Percentiles rank a stretch among this genome's conserved stretches.
These are phyloP conservation scores for Alternaria sp. DNA, from an alignment of 2,329 filamentous ascomycete species.

Conservation along the genomic window DNA sequence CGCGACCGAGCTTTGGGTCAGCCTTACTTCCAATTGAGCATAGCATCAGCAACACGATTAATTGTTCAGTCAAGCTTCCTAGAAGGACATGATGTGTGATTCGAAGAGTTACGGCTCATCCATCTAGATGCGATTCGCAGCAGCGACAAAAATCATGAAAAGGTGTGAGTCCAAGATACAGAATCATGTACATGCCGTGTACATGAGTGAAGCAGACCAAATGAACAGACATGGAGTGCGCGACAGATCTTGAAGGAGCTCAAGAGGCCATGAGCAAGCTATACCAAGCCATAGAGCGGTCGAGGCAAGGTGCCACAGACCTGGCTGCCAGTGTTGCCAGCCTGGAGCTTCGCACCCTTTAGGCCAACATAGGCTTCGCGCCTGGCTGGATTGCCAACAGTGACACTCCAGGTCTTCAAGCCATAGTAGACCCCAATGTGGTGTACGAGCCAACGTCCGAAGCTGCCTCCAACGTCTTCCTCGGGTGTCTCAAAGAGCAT, in stretches of 20 bases:
- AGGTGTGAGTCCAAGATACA: neutral
- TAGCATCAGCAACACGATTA: neutral
- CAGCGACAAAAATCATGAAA: neutral
- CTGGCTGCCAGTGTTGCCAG: slow-evolving; percentile 13
- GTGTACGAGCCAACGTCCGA: slow-evolving; percentile 93
- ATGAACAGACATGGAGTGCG: neutral
- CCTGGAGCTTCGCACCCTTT: slow-evolving; percentile 54
- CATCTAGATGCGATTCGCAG: neutral
- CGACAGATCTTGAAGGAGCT: neutral
- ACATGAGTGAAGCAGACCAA: neutral
- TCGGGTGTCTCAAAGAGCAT: slow-evolving; percentile 82
- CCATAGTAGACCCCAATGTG: slow-evolving; percentile 93
- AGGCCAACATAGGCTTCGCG: slow-evolving; percentile 85
- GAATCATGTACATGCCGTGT: neutral
- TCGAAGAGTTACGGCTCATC: neutral
- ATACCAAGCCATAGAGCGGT: slow-evolving; percentile 47
- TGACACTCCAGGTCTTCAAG: slow-evolving; percentile 80
- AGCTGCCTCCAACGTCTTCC: slow-evolving; percentile 77
- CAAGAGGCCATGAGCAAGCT: neutral
- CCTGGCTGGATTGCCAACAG: slow-evolving; percentile 71
- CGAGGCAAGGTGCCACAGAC: slow-evolving; percentile 39
- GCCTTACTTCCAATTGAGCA: neutral
- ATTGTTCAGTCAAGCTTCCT: neutral
- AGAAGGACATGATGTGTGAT: neutral
- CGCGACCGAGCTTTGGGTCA: neutral